Percentiles rank a stretch among this genome's conserved stretches.
Evolutionary conservation across 306 rosid species (phyloP).

Genomic region (Pterocarpus santalinus): DNA sequence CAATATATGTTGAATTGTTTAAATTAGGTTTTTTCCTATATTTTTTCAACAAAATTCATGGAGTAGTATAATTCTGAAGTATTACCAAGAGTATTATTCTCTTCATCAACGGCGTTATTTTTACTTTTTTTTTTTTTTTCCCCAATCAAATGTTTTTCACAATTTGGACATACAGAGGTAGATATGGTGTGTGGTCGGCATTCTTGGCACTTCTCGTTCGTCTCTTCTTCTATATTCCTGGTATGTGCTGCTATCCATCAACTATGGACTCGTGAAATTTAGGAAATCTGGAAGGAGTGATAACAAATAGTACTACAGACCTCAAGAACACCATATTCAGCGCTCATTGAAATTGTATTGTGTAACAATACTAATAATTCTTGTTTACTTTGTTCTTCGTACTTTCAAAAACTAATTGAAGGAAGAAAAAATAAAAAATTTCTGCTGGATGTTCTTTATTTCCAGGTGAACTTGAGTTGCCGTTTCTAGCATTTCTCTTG

Average conservation of each 20-base stretch:
- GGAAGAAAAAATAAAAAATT: background rate
- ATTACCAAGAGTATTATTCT: background rate
- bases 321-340: background rate
- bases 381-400: conserved; percentile 38
- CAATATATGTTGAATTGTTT: background rate
- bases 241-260: conserved; percentile 40
- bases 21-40: background rate
- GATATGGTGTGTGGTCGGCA: conserved; percentile 86
- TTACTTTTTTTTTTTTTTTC: background rate
- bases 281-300: conserved; percentile 30
- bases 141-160: conserved; percentile 28
- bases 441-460: conserved; percentile 35
- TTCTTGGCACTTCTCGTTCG: conserved; percentile 88
- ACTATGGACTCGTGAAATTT: background rate
- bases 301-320: background rate
- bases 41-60: conserved; percentile 29
- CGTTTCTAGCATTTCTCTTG: conserved; percentile 76
- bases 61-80: background rate
- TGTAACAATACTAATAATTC: conserved; percentile 4
- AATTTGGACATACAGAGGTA: conserved; percentile 73
- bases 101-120: background rate
- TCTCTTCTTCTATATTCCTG: conserved; percentile 73
- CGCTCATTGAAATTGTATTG: background rate
- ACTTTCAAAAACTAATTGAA: conserved; percentile 17
- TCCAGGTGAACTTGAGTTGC: conserved; percentile 90